Evolutionary conservation across 164 flowering plant genomes (phyloP), one percentile per base, ranked within the genome.

Genomic region (Stephania cephalantha): DNA sequence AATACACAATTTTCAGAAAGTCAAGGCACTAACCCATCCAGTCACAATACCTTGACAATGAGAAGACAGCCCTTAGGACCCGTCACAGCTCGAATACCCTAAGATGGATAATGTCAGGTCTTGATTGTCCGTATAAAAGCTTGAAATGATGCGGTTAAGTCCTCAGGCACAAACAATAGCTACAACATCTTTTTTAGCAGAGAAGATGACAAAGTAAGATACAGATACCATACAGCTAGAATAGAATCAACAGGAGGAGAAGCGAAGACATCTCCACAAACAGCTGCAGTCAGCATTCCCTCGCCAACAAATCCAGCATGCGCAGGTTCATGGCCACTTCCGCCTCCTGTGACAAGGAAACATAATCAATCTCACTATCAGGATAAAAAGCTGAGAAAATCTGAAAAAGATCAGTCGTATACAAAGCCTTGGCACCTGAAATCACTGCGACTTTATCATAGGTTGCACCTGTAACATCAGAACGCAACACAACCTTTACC

Each of bases 281-380:
- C 88, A 68, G 99, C 98, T 75, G 99, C 97, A 58, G 97, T 89
- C 69, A 95, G 90, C 99, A 95, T 95, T 79, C 98, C 98, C 75
- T 92, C 93, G 74, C 98, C 99, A 46, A 93, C 99, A 85, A 86
- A 95, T 78, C 98, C 98, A 86, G 96, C 90, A 81, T 95, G 96
- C 76, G 99, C 95, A 81, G 98, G 99, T 82, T 95, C 99, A 87
- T 95, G 99, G 46, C 99, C 99, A 84, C 99, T 95, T 78, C 99
- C 99, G 80, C 98, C 99, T 30, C 99, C 98, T 95, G 83, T 45
- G 74, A 12, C 22, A 73, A 6, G 68, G 4, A 72, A 74, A 42
- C 48, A 73, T 17, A 61, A 1, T 45, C 61, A 31, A 42, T 3
- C 4, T 15, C 18, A 31, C 31, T 65, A 22, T 65, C 35, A 65